phyloP scores from a whole-genome alignment of 495 filamentous ascomycete species.

The Sporormia fimetaria region DNA sequence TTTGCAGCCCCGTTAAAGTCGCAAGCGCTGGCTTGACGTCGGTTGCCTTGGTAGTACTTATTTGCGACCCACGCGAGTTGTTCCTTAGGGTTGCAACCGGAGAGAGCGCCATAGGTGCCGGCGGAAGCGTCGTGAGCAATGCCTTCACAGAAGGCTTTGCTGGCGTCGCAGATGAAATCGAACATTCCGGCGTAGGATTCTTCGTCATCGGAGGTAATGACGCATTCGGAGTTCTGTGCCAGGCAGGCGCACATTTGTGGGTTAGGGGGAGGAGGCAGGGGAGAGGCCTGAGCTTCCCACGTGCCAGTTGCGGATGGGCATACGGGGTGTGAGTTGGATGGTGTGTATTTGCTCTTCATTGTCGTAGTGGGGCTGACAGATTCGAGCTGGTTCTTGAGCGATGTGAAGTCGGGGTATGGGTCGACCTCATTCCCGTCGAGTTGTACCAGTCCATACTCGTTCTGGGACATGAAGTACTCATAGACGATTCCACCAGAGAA shows the following conservation, averaged over 20 bases:
- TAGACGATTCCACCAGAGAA: slow-evolving; percentile 94
- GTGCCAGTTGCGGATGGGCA: slow-evolving; percentile 55
- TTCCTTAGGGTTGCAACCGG: slow-evolving; percentile 70
- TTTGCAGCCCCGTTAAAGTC: slow-evolving; percentile 59
- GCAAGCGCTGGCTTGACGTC: slow-evolving; percentile 55
- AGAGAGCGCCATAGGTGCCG: slow-evolving; percentile 78
- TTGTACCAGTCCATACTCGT: slow-evolving; percentile 79
- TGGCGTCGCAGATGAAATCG: slow-evolving; percentile 52
- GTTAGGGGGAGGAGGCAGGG: slow-evolving; percentile 80
- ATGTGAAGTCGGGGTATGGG: slow-evolving; percentile 61
- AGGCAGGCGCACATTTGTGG: slow-evolving; percentile 69
- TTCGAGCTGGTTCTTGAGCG: slow-evolving; percentile 58
- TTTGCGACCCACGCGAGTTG: slow-evolving; percentile 74
- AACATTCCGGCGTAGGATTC: slow-evolving; percentile 55
- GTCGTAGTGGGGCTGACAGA: slow-evolving; percentile 51
- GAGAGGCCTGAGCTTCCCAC: slow-evolving; percentile 56
- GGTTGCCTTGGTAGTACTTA: slow-evolving; percentile 55
- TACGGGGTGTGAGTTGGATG: slow-evolving; percentile 58
- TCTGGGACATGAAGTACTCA: slow-evolving; percentile 88
- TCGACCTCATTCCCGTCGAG: slow-evolving; percentile 45
- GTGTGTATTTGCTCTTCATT: slow-evolving; percentile 54
- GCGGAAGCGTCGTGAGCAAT: slow-evolving; percentile 58
- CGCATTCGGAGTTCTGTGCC: slow-evolving; percentile 56
- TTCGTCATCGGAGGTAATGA: slow-evolving; percentile 38
- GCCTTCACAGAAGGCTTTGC: slow-evolving; percentile 49